Conservation (phyloP, 768 basidiomycete species). For the Vararia minispora region DNA sequence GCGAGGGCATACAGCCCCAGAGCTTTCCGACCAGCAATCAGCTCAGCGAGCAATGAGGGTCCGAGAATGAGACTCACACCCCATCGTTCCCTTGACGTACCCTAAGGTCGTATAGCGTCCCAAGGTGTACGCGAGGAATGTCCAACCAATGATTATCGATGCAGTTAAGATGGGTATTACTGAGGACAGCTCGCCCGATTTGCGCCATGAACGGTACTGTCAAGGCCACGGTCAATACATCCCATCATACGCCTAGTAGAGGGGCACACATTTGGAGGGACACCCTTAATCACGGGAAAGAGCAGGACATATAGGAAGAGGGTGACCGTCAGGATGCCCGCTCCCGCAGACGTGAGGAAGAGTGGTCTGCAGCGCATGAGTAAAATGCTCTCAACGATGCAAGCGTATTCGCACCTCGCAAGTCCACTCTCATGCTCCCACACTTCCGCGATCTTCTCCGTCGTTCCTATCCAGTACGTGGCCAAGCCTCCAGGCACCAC, state of each 20-base stretch:
- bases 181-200: constrained; percentile 55
- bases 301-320: constrained; percentile 67
- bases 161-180: constrained; percentile 62
- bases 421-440: constrained; percentile 34
- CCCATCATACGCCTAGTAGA: background rate
- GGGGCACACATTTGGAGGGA: constrained; percentile 54
- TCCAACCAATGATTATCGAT: constrained; percentile 63
- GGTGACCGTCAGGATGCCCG: constrained; percentile 48
- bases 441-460: constrained; percentile 37
- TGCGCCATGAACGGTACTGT: constrained; percentile 66
- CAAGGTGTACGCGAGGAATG: constrained; percentile 46
- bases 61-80: constrained; percentile 32
- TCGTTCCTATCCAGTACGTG: constrained; percentile 52
- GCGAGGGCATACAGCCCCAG: constrained; percentile 57
- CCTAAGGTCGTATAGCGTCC: constrained; percentile 61
- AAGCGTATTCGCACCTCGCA: constrained; percentile 30
- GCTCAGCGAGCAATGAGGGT: background rate
- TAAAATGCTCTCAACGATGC: background rate
- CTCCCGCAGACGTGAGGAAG: constrained; percentile 40
- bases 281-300: constrained; percentile 54
- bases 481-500: constrained; percentile 56
- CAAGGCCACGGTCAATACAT: background rate
- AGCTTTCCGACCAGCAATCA: constrained; percentile 26
- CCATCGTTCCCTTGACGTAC: constrained; percentile 50
- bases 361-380: constrained; percentile 28